phyloP scores from a whole-genome alignment of 345 rosid species.

The Raphanus sativus region DNA sequence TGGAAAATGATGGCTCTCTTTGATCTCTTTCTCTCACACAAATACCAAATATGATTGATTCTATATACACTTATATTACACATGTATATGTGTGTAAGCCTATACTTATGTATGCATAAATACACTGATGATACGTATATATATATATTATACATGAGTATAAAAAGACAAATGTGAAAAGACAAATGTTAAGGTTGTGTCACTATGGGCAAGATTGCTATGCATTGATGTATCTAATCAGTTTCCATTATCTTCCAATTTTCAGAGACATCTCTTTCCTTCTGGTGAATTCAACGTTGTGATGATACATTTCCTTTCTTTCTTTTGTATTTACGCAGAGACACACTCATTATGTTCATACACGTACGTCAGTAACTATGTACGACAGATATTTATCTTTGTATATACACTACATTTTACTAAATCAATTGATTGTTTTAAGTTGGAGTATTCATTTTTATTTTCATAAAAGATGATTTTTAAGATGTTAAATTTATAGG shows the following conservation, averaged over 20 bases:
- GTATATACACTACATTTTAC: not conserved
- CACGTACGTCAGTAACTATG: slow-evolving; percentile 15
- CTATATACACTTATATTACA: not conserved
- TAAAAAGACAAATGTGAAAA: slow-evolving; percentile 79
- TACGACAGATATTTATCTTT: slow-evolving; percentile 1
- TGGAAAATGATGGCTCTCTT: slow-evolving; percentile 44
- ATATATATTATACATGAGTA: not conserved
- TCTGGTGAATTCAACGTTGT: slow-evolving; percentile 32
- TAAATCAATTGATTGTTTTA: not conserved
- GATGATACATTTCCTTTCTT: slow-evolving; percentile 17
- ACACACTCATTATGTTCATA: slow-evolving; percentile 15
- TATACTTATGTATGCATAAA: not conserved
- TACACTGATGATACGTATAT: slow-evolving; percentile 4
- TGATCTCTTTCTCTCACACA: slow-evolving; percentile 34
- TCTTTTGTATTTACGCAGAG: slow-evolving; percentile 8
- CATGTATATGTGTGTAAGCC: not conserved
- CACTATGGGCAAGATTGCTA: slow-evolving; percentile 54
- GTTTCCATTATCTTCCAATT: slow-evolving; percentile 31
- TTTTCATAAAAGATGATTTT: not conserved
- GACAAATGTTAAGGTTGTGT: slow-evolving; percentile 98
- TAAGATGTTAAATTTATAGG: not conserved
- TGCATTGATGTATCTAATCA: slow-evolving; percentile 35
- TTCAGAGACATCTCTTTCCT: slow-evolving; percentile 37
- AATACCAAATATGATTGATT: slow-evolving; percentile 30
- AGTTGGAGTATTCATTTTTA: not conserved